A percentile compares a stretch with the other conserved stretches of the same genome.
phyloP scores from a whole-genome alignment of 169 alveolate genomes.

The Nephromyces sp. region DNA sequence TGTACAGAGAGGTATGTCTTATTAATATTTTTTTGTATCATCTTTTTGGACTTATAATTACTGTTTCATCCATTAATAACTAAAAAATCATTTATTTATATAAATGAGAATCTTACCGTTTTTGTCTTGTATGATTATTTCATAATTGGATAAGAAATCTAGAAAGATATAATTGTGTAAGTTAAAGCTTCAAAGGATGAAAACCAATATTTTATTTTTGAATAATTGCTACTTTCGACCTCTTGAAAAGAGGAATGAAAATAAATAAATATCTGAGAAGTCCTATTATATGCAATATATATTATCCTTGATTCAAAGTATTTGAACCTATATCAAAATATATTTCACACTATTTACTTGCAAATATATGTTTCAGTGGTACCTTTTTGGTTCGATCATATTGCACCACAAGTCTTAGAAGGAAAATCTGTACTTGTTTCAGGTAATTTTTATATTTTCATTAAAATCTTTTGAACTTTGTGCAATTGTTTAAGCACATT shows the following conservation, averaged over 20 bases:
- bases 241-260: not conserved
- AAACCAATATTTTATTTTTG: not conserved
- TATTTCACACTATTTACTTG: too few species aligned
- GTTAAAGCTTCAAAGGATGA: not conserved
- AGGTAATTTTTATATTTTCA: slow-evolving; percentile 3
- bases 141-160: not conserved
- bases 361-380: slow-evolving; percentile 18
- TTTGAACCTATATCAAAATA: too few species aligned
- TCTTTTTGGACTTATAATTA: too few species aligned
- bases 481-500: not conserved
- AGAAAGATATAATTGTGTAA: not conserved
- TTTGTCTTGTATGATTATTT: not conserved
- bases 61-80: too few species aligned
- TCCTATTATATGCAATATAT: too few species aligned
- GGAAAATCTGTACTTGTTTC: slow-evolving; percentile 84
- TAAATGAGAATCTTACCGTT: too few species aligned
- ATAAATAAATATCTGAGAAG: not conserved
- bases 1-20: slow-evolving; percentile 79
- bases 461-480: not conserved
- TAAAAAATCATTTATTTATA: too few species aligned
- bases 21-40: too few species aligned
- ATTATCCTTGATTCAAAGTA: too few species aligned
- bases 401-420: slow-evolving; percentile 76
- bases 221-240: not conserved
- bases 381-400: slow-evolving; percentile 87